Base-by-base conservation (phyloP, 1,284 basidiomycete species). In the Ustilago bromivora region DNA sequence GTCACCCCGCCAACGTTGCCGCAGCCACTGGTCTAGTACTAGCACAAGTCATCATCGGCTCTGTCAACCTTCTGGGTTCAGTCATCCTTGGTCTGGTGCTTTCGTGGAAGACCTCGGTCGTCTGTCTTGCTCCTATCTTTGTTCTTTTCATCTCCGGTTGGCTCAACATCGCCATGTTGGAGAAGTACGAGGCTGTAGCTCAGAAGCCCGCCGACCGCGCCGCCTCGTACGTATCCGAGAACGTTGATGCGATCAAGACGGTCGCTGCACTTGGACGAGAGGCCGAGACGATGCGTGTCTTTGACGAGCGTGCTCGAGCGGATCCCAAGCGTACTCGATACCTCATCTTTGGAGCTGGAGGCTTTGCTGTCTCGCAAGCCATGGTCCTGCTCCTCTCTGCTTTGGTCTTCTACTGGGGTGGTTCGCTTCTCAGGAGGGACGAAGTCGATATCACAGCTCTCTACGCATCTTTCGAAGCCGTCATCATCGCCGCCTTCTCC, bases 191-290 rank as follows among this genome's bases (percentile, higher is more conserved):
- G 49, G 69, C 78, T 23, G 79, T 84, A 23, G 80, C 77, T 1
- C 75, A 86, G 60, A 74, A 82, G 49, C 81, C 82, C 12, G 69
- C 83, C 4, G 79, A 83, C 35, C 68, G 71, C 13, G 84, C 83
- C 1, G 77, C 83, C 6, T 68, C 83, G 0, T 87, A 85, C 61
- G 83, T 88, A 12, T 79, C 84, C n/a, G 88, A 88, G 61, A 78
- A 86, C 13, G 85, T 87, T 31, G 87, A 88, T 57, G 84, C 86
- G 6, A 86, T 88, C 52, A 80, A 84, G 70, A 86, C 87, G 0
- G 86, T 88, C 10, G 82, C 86, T 4, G 84, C 88, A 1, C 80
- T 88, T 9, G 87, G 88, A 9, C 77, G 87, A 31, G 87, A 88
- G 66, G 73, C 61, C 0, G 83, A 85, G 17, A 77, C 83, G 13